Evolutionary conservation across 176 grass and related monocot genomes (phyloP), one percentile per base, ranked within the genome.

Genomic region (Cenchrus americanus): DNA sequence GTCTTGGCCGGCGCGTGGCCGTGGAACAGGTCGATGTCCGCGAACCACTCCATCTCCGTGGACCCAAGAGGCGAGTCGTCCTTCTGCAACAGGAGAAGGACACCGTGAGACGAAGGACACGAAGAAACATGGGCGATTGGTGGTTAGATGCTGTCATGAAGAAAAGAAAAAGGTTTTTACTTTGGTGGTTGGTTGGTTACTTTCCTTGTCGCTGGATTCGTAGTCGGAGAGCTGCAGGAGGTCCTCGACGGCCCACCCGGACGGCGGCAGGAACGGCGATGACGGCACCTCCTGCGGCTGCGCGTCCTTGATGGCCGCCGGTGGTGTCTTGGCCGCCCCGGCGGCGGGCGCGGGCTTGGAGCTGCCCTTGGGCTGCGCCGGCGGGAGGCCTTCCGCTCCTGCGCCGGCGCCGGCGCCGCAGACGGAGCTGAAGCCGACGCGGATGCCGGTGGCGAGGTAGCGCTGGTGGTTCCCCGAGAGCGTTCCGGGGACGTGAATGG

Each of bases 371-470:
- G 92, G 13, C 79, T 14, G 14, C 78, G 34, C 34, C 34, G 78
- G 62, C 10, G 82, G 80, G 30, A 85, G 59, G 80, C 3, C 52
- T 58, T 76, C 82, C 54, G 82, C 69, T 37, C 34, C 34, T 21
- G 57, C 26, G 27, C 69, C 43, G 14, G 66, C 58, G 32, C 69
- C 49, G 65, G 66, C 67, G 59, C 59, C 62, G 60, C 88, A 93
- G 65, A 87, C 50, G 69, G 90, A 79, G 74, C 90, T 78, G 53
- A 91, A 91, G 0, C 91, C 91, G 10, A 99, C 93, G 47, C 86
- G 96, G 86, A 99, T 96, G 59, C 93, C 96, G 10, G 96, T 92
- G 63, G 96, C 86, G 15, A 99, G 89, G 86, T 91, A 94, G 15
- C 96, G 93, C 65, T 92, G 91, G 87, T 91, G 90, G n/a, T 87